Conservation (phyloP, 768 basidiomycete genomes). For the Mycena capillaripes region DNA sequence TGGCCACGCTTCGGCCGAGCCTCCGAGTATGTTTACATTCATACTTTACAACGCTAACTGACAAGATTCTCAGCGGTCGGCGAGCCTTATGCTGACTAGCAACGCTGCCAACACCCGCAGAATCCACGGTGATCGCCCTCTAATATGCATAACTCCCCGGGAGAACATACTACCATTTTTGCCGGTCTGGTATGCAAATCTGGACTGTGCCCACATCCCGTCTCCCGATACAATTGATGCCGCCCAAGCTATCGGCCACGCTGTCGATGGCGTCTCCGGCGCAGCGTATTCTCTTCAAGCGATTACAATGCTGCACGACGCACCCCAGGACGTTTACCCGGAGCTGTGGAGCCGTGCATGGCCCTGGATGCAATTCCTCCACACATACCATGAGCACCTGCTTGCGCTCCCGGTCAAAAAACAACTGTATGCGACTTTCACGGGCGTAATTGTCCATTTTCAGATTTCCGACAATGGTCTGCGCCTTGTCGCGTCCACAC, state of each 20-base stretch:
- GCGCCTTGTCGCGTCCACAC: background rate
- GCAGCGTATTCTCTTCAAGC: background rate
- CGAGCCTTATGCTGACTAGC: too few species aligned
- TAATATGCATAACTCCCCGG: background rate
- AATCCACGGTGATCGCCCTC: too few species aligned
- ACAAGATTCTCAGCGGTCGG: background rate
- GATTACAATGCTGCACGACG: background rate
- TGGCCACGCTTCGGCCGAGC: background rate
- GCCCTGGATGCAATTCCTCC: background rate
- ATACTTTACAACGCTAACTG: too few species aligned
- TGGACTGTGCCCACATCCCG: background rate
- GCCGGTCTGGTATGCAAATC: background rate
- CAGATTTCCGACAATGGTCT: background rate
- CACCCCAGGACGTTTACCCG: background rate
- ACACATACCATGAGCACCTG: background rate
- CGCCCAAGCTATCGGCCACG: background rate
- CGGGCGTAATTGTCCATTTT: background rate
- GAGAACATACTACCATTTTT: background rate
- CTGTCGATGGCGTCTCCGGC: background rate
- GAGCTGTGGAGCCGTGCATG: background rate
- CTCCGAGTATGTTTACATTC: background rate
- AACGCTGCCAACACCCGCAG: too few species aligned
- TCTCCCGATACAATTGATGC: background rate
- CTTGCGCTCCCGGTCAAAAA: background rate
- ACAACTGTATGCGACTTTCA: background rate